Conservation (phyloP, 1,139 yeast genomes). For the Diutina neorugosa region DNA sequence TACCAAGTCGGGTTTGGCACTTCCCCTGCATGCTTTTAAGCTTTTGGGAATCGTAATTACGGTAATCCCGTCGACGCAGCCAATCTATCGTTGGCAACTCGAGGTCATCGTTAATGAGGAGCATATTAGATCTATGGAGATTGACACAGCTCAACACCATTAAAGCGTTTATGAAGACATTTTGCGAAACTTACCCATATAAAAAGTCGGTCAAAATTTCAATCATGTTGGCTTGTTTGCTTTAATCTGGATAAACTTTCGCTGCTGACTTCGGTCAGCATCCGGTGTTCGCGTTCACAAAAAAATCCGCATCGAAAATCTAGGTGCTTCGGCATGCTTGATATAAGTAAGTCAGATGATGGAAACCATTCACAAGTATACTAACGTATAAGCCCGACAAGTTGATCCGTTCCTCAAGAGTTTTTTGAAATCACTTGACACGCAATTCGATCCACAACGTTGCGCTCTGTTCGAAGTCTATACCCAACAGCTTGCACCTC, state of each 20-base stretch:
- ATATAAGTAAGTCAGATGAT: constrained; percentile 16
- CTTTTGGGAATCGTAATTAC: background rate
- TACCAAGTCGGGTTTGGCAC: background rate
- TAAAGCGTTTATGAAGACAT: too few relatives aligned
- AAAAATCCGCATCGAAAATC: background rate
- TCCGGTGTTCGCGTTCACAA: background rate
- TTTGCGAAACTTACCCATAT: too few relatives aligned
- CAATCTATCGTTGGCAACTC: background rate
- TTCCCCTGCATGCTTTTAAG: background rate
- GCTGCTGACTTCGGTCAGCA: background rate
- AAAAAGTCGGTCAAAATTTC: too few relatives aligned
- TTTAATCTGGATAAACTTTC: background rate
- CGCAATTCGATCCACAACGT: constrained; percentile 17
- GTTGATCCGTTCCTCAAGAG: constrained; percentile 34
- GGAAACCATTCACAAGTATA: background rate
- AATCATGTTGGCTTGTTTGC: too few relatives aligned
- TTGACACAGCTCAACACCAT: too few relatives aligned
- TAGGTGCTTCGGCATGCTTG: constrained; percentile 6
- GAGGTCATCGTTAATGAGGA: background rate
- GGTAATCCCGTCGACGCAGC: background rate
- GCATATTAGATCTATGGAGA: background rate
- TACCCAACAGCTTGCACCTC: constrained; percentile 39
- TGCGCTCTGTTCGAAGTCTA: constrained; percentile 33
- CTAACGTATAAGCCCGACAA: constrained; percentile 23
- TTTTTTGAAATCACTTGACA: constrained; percentile 26